Evolutionary conservation across 495 filamentous ascomycete genomes (phyloP), one percentile per base, ranked within the genome.

Genomic region (Talaromyces proteolyticus): DNA sequence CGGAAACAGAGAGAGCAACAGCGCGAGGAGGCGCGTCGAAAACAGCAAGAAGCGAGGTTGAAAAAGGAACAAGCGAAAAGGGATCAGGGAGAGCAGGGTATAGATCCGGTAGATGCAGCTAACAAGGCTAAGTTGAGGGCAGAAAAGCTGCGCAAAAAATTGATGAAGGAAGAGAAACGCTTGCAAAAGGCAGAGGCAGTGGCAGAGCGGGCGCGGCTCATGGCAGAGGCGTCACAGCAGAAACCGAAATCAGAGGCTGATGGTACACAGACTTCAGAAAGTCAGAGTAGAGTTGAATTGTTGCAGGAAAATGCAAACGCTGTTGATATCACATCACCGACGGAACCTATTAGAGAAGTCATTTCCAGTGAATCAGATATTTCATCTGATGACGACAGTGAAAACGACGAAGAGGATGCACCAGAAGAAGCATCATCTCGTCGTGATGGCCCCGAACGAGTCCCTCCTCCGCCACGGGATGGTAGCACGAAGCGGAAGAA

Each of bases 171-270:
- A 47, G 67, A 78, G 54, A 73, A 65, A 56, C 68, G 69, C 29
- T 62, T 72, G 44, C 70, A 67, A 18, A 69, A 72, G 57, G 74
- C 75, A 14, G 72, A 77, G 51, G 73, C 70, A 0, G 66, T 70
- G 53, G 68, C 72, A 6, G 69, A 72, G 36, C 65, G 65, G 19
- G 67, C 67, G 46, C 69, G 69, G 25, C 56, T 69, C 11, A 66
- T 61, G 44, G 57, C 66, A 2, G 67, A 68, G 29, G 63, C 63
- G 7, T 50, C 68, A 26, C 64, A 65, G 45, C 67, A 58, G 43
- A 55, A 58, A 18, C 22, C 51, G 8, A 6, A 18, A 8, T n/a
- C 11, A 7, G 11, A 12, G 12, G 23, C 18, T 19, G 21, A 18
- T 45, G n/a, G 11, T 11, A 36, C 5, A n/a, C 8, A 12, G 45